A percentile compares a stretch with the other conserved stretches of the same genome.
These are phyloP conservation scores for Actinomortierella ambigua DNA, from an alignment of 371 early-diverging fungal genomes.

Conservation along the genomic window DNA sequence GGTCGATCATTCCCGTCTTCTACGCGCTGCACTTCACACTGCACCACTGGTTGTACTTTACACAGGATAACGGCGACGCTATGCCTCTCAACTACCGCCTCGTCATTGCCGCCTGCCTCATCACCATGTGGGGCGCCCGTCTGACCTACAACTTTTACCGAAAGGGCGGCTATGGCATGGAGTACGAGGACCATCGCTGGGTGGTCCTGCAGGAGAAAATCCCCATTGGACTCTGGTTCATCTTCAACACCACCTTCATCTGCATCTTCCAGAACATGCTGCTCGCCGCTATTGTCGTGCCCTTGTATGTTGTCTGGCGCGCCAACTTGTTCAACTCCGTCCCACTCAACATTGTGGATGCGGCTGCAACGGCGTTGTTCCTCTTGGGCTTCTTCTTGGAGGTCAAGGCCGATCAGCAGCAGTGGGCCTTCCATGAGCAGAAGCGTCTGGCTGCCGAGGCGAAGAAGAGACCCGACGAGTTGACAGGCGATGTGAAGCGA, in stretches of 20 bases:
- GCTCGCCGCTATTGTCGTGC: slow-evolving; percentile 65
- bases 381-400: slow-evolving; percentile 60
- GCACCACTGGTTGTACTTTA: slow-evolving; percentile 47
- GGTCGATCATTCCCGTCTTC: slow-evolving; percentile 73
- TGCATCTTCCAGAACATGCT: slow-evolving; percentile 73
- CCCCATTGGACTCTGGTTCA: slow-evolving; percentile 60
- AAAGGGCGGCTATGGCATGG: slow-evolving; percentile 78
- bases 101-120: slow-evolving; percentile 53
- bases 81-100: slow-evolving; percentile 50
- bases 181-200: slow-evolving; percentile 84
- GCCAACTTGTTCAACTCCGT: slow-evolving; percentile 8
- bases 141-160: slow-evolving; percentile 81
- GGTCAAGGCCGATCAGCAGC: slow-evolving; percentile 83
- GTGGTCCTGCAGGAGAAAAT: slow-evolving; percentile 52
- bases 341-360: slow-evolving; percentile 53
- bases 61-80: slow-evolving; percentile 24
- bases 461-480: slow-evolving; percentile 11
- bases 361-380: slow-evolving; percentile 50
- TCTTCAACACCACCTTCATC: slow-evolving; percentile 79
- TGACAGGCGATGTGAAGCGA: slow-evolving; percentile 51
- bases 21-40: slow-evolving; percentile 64
- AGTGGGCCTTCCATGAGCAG: slow-evolving; percentile 75
- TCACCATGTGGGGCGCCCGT: slow-evolving; percentile 78
- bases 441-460: slow-evolving; percentile 58
- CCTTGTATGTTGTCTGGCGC: slow-evolving; percentile 59